Percentiles rank a stretch among this genome's conserved stretches.
Evolutionary conservation across 2,329 filamentous ascomycete genomes (phyloP).

Genomic region (Coniochaeta prunicola): DNA sequence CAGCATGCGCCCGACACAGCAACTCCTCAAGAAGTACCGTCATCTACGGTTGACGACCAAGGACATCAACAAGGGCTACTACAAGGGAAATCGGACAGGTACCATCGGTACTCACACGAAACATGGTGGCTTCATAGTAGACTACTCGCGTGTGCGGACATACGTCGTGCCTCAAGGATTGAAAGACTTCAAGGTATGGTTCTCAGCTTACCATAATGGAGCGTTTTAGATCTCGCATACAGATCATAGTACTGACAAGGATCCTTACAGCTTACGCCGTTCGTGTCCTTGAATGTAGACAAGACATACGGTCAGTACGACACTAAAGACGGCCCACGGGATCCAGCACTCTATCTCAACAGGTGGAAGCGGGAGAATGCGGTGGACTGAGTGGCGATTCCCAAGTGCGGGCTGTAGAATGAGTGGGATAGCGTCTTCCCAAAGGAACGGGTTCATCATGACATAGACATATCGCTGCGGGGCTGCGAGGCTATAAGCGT

Average conservation of each 20-base stretch:
- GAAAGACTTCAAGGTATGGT: conserved; percentile 60
- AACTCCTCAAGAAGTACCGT: conserved; percentile 60
- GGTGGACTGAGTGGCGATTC: conserved; percentile 34
- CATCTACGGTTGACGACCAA: conserved; percentile 85
- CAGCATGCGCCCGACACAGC: conserved; percentile 60
- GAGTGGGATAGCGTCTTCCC: background rate
- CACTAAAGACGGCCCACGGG: conserved; percentile 45
- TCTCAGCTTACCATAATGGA: background rate
- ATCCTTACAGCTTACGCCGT: conserved; percentile 64
- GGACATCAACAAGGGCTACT: conserved; percentile 86
- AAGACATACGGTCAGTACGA: conserved; percentile 46
- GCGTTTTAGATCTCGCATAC: background rate
- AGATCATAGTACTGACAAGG: conserved; percentile 9
- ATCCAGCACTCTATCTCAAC: conserved; percentile 54
- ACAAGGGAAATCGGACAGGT: conserved; percentile 90
- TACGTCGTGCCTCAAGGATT: conserved; percentile 69
- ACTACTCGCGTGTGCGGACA: conserved; percentile 83
- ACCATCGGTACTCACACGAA: conserved; percentile 81
- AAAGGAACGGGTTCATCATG: background rate
- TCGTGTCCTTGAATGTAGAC: conserved; percentile 58
- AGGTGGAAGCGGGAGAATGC: conserved; percentile 65
- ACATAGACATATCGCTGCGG: background rate
- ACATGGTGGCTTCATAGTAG: conserved; percentile 75
- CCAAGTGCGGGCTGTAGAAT: background rate
- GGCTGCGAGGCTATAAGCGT: background rate